Evolutionary conservation across 2,329 filamentous ascomycete species (phyloP).

Genomic region (Penicillium sp.): DNA sequence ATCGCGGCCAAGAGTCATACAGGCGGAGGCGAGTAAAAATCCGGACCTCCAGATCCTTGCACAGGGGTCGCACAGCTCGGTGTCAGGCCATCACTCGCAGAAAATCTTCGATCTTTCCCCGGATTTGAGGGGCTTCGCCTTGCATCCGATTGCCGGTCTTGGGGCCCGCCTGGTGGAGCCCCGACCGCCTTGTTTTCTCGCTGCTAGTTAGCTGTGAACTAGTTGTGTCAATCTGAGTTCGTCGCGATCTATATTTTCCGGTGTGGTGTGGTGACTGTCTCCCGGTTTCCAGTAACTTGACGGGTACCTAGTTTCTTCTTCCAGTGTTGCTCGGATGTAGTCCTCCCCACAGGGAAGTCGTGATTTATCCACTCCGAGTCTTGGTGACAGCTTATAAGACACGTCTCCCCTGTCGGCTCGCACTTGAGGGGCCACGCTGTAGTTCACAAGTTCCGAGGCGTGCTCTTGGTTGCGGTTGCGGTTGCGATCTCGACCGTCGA

Average conservation of each 20-base stretch:
- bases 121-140: constrained; percentile 8
- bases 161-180: neutral
- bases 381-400: neutral
- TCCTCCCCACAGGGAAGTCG: neutral
- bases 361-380: neutral
- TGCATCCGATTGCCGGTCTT: constrained; percentile 6
- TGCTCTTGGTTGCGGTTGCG: neutral
- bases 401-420: neutral
- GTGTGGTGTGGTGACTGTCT: neutral
- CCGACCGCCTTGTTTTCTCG: neutral
- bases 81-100: constrained; percentile 19
- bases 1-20: constrained; percentile 13
- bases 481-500: neutral
- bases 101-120: constrained; percentile 15
- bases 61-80: constrained; percentile 17
- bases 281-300: constrained; percentile 6
- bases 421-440: neutral
- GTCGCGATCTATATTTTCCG: neutral
- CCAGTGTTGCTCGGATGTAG: neutral
- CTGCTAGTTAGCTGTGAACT: neutral
- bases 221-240: neutral
- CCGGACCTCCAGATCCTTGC: constrained; percentile 11
- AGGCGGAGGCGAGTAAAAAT: constrained; percentile 14
- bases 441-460: neutral
- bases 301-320: neutral